Evolutionary conservation across 2,329 filamentous ascomycete species (phyloP).

Genomic region (Penicillium frequentans): DNA sequence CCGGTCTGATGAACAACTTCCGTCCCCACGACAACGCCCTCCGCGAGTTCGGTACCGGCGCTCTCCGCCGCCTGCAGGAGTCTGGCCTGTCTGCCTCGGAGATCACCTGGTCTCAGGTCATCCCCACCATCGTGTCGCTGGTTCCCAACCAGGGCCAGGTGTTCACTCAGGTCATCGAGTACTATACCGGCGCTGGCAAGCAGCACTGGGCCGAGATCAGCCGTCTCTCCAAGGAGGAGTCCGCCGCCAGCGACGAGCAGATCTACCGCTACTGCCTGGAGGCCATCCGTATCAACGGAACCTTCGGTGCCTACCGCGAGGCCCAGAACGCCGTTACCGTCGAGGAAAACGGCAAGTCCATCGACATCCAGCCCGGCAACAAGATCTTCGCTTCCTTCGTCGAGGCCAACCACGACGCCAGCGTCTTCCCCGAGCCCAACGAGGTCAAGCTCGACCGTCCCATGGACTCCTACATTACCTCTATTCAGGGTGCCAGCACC

Average conservation of each 20-base stretch:
- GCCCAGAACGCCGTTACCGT: conserved; percentile 50
- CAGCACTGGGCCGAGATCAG: conserved; percentile 62
- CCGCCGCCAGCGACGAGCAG: conserved; percentile 59
- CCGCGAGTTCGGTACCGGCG: conserved; percentile 62
- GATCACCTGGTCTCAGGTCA: conserved; percentile 68
- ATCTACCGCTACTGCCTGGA: conserved; percentile 72
- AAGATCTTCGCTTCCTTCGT: conserved; percentile 65
- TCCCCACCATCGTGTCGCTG: conserved; percentile 66
- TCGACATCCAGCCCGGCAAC: conserved; percentile 57
- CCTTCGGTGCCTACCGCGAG: conserved; percentile 61
- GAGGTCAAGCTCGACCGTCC: conserved; percentile 64
- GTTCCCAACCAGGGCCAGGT: conserved; percentile 71
- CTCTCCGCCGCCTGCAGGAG: conserved; percentile 66
- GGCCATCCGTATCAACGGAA: conserved; percentile 67
- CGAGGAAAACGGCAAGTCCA: conserved; percentile 51
- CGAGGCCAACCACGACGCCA: conserved; percentile 56
- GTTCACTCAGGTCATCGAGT: conserved; percentile 72
- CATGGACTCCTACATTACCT: conserved; percentile 64
- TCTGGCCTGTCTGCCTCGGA: conserved; percentile 63
- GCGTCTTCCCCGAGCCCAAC: conserved; percentile 61
- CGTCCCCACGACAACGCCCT: conserved; percentile 57
- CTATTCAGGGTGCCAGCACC: conserved; percentile 62
- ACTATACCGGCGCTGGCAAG: conserved; percentile 62
- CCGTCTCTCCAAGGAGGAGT: conserved; percentile 56
- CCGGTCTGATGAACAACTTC: conserved; percentile 50